Evolutionary conservation across 2,329 filamentous ascomycete species (phyloP).

Genomic region (Verticillium dahliae): DNA sequence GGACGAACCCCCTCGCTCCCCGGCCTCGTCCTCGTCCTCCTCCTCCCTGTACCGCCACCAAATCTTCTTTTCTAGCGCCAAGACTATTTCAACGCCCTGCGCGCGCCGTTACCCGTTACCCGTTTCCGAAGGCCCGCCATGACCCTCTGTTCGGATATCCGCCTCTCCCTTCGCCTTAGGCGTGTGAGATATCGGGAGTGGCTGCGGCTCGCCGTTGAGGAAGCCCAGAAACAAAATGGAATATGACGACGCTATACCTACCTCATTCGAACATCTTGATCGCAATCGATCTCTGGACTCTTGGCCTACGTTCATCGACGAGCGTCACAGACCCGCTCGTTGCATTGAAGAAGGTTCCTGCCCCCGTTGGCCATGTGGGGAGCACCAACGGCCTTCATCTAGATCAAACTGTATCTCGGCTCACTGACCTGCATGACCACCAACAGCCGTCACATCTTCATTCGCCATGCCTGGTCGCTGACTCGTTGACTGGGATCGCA

Average conservation of each 20-base stretch:
- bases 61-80: background rate
- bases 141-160: background rate
- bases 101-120: background rate
- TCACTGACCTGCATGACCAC: background rate
- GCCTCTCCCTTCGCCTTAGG: background rate
- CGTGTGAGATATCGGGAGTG: background rate
- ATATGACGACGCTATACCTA: background rate
- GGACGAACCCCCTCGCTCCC: background rate
- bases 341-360: background rate
- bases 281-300: no score
- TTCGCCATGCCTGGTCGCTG: background rate
- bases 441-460: background rate
- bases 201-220: background rate
- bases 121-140: background rate
- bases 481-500: background rate
- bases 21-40: background rate
- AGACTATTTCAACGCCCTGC: background rate
- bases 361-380: background rate
- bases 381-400: background rate
- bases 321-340: no score
- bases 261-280: background rate
- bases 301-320: background rate
- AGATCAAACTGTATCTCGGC: background rate
- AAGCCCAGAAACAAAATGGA: background rate
- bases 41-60: background rate